A percentile compares a stretch with the other conserved stretches of the same genome.
These are phyloP conservation scores for Cercospora citrullina DNA, from an alignment of 2,329 filamentous ascomycete species.

Conservation along the genomic window DNA sequence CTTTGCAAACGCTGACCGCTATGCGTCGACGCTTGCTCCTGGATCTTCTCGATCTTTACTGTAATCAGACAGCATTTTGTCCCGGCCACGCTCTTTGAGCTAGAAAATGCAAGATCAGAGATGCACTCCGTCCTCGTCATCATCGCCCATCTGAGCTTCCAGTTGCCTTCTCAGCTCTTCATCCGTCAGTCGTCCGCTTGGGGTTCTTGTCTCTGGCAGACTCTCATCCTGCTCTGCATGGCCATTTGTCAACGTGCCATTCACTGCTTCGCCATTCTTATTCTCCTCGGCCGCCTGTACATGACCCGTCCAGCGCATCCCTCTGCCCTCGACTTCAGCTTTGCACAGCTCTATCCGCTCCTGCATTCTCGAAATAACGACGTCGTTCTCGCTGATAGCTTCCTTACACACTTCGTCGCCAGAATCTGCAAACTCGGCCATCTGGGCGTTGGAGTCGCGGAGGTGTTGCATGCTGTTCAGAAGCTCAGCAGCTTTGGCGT, in stretches of 20 bases:
- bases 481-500: constrained; percentile 73
- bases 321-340: constrained; percentile 64
- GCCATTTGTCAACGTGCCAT: constrained; percentile 28
- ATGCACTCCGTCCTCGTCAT: constrained; percentile 60
- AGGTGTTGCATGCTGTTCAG: constrained; percentile 74
- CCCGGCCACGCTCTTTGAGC: too few relatives aligned
- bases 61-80: not conserved
- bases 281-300: not conserved
- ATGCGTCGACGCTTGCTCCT: not conserved
- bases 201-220: constrained; percentile 16
- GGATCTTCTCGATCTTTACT: not conserved
- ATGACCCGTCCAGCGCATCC: constrained; percentile 52
- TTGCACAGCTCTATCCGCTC: constrained; percentile 65
- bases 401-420: constrained; percentile 70
- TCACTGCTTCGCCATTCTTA: constrained; percentile 28
- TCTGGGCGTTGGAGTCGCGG: constrained; percentile 70
- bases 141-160: constrained; percentile 57
- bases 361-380: constrained; percentile 67
- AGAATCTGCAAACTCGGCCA: constrained; percentile 65
- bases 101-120: constrained; percentile 43
- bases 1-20: not conserved
- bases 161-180: constrained; percentile 60
- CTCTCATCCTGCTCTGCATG: constrained; percentile 21
- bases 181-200: constrained; percentile 55
- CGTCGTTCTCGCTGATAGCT: constrained; percentile 70